Percentiles rank a stretch among this genome's conserved stretches.
These are phyloP conservation scores for Pittosporum tobira DNA, from an alignment of 129 eudicot species.

Conservation along the genomic window DNA sequence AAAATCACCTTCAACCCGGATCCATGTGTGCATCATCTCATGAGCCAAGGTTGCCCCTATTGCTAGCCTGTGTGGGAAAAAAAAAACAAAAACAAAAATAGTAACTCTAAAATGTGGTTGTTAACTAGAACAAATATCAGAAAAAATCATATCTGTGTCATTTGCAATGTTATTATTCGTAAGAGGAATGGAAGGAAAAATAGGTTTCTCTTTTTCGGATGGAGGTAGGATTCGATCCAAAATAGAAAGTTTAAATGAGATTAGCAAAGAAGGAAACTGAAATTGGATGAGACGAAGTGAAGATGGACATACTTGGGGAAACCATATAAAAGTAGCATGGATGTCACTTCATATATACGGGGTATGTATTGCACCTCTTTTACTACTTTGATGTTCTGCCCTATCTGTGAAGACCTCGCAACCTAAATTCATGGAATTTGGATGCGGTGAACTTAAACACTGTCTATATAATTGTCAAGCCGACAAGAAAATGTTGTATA, in stretches of 20 bases:
- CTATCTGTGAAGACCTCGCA: neutral
- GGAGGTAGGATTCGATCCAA: no score
- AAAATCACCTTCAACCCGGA: neutral
- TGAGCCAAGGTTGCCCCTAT: constrained; percentile 10
- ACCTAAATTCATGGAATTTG: neutral
- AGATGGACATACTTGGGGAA: constrained; percentile 5
- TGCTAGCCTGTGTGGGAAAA: neutral
- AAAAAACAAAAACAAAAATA: neutral
- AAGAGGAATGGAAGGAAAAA: no score
- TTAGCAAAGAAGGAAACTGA: neutral
- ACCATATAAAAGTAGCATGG: constrained; percentile 5
- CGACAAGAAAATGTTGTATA: no score
- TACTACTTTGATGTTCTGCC: constrained; percentile 1
- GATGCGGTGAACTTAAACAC: no score
- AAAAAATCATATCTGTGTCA: no score
- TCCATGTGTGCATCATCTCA: constrained; percentile 10
- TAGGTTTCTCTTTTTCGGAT: no score
- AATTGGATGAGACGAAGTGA: neutral
- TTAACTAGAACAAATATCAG: no score
- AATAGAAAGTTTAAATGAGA: neutral
- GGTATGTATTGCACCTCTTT: neutral
- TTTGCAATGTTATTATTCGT: no score
- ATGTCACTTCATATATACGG: neutral
- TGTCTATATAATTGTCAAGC: no score
- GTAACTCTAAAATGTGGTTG: no score